A percentile compares a stretch with the other conserved stretches of the same genome.
Evolutionary conservation across 768 basidiomycete species (phyloP).

Genomic region (Calocybe indica): DNA sequence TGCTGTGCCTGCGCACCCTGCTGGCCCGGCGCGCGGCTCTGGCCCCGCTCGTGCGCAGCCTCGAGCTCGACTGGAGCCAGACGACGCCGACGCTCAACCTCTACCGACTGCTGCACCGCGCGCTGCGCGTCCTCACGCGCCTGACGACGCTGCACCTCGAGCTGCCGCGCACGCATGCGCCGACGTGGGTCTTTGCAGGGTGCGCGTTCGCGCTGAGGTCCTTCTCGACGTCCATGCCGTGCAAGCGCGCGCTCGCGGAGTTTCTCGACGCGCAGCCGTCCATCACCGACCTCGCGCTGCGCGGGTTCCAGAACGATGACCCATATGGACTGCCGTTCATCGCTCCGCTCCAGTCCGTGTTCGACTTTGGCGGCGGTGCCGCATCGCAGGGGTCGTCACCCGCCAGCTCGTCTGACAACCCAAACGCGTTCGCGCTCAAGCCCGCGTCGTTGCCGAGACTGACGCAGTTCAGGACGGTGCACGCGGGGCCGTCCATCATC

Average conservation of each 20-base stretch:
- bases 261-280: constrained; percentile 47
- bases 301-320: constrained; percentile 38
- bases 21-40: constrained; percentile 31
- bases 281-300: constrained; percentile 48
- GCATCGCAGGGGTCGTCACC: background rate
- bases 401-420: constrained; percentile 4
- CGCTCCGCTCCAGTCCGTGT: constrained; percentile 9
- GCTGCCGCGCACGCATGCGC: constrained; percentile 32
- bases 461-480: constrained; percentile 45
- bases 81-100: constrained; percentile 38
- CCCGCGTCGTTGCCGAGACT: constrained; percentile 41
- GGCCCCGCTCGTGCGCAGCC: constrained; percentile 33
- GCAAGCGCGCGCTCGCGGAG: constrained; percentile 35
- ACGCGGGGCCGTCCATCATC: constrained; percentile 41
- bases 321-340: constrained; percentile 16
- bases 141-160: constrained; percentile 45
- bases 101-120: constrained; percentile 41
- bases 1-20: constrained; percentile 31
- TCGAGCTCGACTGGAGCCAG: constrained; percentile 38
- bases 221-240: constrained; percentile 54
- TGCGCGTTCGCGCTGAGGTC: constrained; percentile 38
- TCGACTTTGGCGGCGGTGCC: constrained; percentile 2
- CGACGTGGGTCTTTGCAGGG: constrained; percentile 43
- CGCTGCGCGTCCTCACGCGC: constrained; percentile 30
- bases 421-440: constrained; percentile 26